Conservation (phyloP, 352 stramenopile species). For the Globisporangium solare region DNA sequence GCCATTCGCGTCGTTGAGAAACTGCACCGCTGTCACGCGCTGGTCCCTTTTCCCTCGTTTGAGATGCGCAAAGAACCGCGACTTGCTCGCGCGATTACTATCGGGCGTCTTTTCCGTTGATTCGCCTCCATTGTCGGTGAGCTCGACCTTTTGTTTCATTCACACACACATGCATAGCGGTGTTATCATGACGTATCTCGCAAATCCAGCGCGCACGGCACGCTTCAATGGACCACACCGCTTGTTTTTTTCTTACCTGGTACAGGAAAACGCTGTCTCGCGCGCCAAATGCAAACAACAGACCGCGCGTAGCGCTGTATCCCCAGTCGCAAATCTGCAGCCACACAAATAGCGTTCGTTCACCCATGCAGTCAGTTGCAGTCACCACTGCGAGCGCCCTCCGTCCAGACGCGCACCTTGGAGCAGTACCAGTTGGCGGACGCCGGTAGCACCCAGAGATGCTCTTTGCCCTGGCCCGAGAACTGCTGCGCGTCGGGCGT, state of each 20-base stretch:
- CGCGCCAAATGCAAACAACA: conserved; percentile 53
- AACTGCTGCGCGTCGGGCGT: conserved; percentile 31
- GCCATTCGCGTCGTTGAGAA: conserved; percentile 25
- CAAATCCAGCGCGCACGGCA: too few relatives aligned
- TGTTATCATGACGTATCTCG: background rate
- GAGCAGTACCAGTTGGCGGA: conserved; percentile 81
- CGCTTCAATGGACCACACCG: background rate
- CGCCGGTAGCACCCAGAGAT: conserved; percentile 43
- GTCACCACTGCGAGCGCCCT: background rate
- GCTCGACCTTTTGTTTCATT: background rate
- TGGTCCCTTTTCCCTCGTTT: conserved; percentile 50
- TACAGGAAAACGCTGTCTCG: conserved; percentile 64
- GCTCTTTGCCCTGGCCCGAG: conserved; percentile 37
- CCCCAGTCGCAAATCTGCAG: conserved; percentile 67
- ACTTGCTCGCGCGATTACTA: background rate
- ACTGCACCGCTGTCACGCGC: conserved; percentile 53
- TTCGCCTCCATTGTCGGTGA: conserved; percentile 1
- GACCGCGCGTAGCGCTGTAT: conserved; percentile 22
- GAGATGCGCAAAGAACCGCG: conserved; percentile 44
- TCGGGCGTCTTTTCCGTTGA: background rate
- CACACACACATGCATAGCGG: too few relatives aligned
- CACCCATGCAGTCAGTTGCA: background rate
- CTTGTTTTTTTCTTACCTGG: conserved; percentile 30
- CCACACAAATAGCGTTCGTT: background rate
- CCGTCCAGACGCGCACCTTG: conserved; percentile 29